phyloP scores from a whole-genome alignment of 371 early-diverging fungal genomes.

The Mucor irregularis region DNA sequence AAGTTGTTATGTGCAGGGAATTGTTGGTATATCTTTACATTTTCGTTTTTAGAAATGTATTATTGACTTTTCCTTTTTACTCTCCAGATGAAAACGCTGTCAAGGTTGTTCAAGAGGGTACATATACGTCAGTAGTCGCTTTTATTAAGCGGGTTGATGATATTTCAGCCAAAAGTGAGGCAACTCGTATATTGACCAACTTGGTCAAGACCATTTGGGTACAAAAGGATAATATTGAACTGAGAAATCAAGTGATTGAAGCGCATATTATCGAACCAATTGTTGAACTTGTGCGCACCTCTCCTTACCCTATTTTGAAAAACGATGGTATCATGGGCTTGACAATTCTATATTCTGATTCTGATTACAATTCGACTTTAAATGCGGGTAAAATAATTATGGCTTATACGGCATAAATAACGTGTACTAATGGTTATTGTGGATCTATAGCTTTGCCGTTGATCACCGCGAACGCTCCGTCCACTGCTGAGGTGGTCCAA shows the following conservation, averaged over 20 bases:
- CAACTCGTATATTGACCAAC: conserved; percentile 61
- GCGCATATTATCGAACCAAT: conserved; percentile 45
- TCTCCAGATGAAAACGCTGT: conserved; percentile 43
- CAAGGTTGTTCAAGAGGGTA: conserved; percentile 18
- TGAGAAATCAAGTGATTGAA: conserved; percentile 43
- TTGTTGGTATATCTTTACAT: conserved; percentile 31
- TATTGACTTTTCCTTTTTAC: not conserved
- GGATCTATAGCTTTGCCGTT: conserved; percentile 27
- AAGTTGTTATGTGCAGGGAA: conserved; percentile 57
- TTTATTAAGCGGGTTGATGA: conserved; percentile 60
- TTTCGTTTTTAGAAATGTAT: not conserved
- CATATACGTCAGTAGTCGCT: conserved; percentile 31
- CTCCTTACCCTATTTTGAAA: conserved; percentile 59
- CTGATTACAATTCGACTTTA: conserved; percentile 20
- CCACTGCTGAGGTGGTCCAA: conserved; percentile 10
- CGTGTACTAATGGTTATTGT: not conserved
- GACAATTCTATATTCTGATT: conserved; percentile 49
- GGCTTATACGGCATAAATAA: no score
- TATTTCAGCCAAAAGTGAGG: conserved; percentile 61
- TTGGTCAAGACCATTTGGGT: conserved; percentile 54
- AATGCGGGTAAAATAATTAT: conserved; percentile 18
- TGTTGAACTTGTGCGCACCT: conserved; percentile 51
- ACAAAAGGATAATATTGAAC: conserved; percentile 19
- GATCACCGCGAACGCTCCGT: conserved; percentile 11
- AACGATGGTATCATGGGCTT: conserved; percentile 66